Base-by-base conservation (phyloP, 805 yeast species). In the Candida adriatica region DNA sequence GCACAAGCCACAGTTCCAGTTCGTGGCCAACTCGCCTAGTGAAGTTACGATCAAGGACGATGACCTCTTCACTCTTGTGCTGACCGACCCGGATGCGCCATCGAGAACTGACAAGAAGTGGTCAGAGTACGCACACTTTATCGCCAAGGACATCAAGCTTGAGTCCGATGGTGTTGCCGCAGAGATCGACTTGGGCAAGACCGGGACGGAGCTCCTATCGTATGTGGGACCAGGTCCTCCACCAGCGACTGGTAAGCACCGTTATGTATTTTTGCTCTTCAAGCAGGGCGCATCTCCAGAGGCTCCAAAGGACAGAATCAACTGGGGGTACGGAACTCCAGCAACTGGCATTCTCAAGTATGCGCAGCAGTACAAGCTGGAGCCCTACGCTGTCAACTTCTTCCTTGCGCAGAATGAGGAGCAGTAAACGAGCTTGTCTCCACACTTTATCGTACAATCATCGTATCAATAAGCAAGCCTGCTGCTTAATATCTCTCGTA, bases 61-160 rank as follows among this genome's bases (percentile, higher is more conserved):
- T 9, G 79, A 75, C 42, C 58, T 68, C 30, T 87, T 81, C 59
- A 75, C 92, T 8, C 60, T 88, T 43, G 82, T 83, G 3, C 45
- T 87, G 43, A 88, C 96, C 6, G 96, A 87, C 56, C 96, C 96
- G 1, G 96, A 87, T 62, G 96, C 96, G 6, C 96, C 96, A 10
- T 72, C 87, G 4, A 70, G 75, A 45, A 67, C 71, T 3, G 95
- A 87, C 55, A 75, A 79, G 50, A 84, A 77, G 53, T 86, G 94
- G 94, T 79, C 92, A 3, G 95, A 87, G 57, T 87, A 66, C 54
- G 75, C 81, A 33, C 96, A 87, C 60, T 84, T 73, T 67, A 62
- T 87, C 24, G 60, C 66, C 19, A 58, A 75, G 3, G 78, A 79
- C 43, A 66, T 79, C 46, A 50, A 60, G 25, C 58, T 75, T 45